Evolutionary conservation across 352 stramenopile genomes (phyloP).

Genomic region (Phytophthora parvispora): DNA sequence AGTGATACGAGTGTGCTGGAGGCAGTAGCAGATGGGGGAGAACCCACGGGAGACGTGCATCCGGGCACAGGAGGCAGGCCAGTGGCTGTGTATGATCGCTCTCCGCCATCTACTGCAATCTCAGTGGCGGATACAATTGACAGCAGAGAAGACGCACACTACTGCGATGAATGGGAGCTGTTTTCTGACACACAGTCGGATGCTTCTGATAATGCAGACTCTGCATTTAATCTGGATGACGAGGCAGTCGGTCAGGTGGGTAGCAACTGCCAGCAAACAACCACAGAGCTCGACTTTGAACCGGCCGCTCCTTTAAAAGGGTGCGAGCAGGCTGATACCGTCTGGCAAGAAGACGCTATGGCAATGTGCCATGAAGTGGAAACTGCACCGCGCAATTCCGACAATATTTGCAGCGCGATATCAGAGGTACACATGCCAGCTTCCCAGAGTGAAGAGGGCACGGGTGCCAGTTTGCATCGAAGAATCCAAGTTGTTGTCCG

Average conservation of each 20-base stretch:
- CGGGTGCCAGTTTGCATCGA: conserved; percentile 5
- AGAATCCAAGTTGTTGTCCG: conserved; percentile 79
- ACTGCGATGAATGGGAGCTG: conserved; percentile 54
- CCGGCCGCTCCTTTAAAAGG: not conserved
- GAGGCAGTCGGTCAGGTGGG: not conserved
- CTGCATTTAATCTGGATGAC: not conserved
- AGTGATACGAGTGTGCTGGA: conserved; percentile 13
- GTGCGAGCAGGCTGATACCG: conserved; percentile 11
- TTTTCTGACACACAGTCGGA: conserved; percentile 22
- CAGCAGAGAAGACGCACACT: conserved; percentile 46
- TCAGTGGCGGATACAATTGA: conserved; percentile 51
- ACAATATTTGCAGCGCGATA: not conserved
- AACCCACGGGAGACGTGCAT: not conserved
- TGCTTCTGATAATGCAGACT: conserved; percentile 12
- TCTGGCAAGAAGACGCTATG: not conserved
- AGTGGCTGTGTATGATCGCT: not conserved
- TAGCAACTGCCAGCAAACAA: not conserved
- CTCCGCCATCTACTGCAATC: conserved; percentile 28
- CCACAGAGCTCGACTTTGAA: conserved; percentile 4
- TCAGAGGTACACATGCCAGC: not conserved
- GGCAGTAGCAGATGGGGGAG: conserved; percentile 13
- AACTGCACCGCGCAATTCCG: not conserved
- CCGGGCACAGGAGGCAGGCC: not conserved
- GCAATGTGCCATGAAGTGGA: not conserved
- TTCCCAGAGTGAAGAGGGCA: not conserved